Base-by-base conservation (phyloP, 1,139 yeast genomes). In the Pichia cactophila region DNA sequence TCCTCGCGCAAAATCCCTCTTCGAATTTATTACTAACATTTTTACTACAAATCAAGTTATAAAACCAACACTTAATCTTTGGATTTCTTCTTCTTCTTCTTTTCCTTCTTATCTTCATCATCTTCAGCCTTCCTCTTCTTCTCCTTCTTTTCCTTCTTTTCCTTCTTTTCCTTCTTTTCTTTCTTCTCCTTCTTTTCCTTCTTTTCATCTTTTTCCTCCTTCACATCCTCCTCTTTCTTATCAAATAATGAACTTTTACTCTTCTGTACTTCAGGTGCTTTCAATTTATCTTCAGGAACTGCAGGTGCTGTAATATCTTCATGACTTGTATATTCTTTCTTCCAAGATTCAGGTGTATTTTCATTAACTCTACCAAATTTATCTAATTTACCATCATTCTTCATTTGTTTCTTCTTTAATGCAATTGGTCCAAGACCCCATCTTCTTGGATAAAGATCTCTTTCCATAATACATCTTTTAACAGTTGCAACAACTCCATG, bases 391-490 rank as follows among this genome's bases (percentile, higher is more conserved):
- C 98, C 98, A 60, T 87, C 96, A 50, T 95, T 86, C 80, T 90
- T 92, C 78, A 92, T 75, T 75, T 90, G 96, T 79, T 92, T 92
- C 86, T 92, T 92, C 84, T 88, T 89, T 72, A 87, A 90, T 56
- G 98, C 98, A 67, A 90, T 88, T 63, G 98, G 98, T 62, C 98
- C 98, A 63, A 92, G 75, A 56, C 98, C 98, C 98, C 98, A 92
- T 80, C 97, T 85, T 80, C 98, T 86, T 73, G 98, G 98, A 71
- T 92, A 92, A 50, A 95, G 81, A 70, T 92, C 98, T 75, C 98
- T 85, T 75, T 92, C 98, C 98, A 92, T 92, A 63, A 92, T 92
- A 76, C 97, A 90, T 76, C 98, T 87, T 80, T 92, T 92, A 66
- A 92, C 95, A 75, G 88, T 89, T 59, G 98, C 97, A 64, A 92